These are phyloP conservation scores for Phytopythium kandeliae DNA, from an alignment of 352 stramenopile genomes.

Conservation along the genomic window DNA sequence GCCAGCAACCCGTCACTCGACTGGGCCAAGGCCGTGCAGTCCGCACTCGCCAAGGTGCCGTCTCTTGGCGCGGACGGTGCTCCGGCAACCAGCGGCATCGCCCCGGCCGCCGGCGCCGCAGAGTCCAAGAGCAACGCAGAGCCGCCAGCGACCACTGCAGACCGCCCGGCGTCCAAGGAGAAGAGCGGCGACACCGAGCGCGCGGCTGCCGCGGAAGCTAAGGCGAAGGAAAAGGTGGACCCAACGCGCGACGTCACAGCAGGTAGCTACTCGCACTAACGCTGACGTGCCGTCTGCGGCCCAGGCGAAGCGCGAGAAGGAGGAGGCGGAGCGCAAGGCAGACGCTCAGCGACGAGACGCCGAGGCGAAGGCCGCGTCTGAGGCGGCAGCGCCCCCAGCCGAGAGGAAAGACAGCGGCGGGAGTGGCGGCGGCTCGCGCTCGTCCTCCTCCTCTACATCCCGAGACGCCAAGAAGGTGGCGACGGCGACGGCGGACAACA, in stretches of 20 bases:
- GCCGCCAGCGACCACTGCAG: conserved; percentile 10
- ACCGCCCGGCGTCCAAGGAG: conserved; percentile 42
- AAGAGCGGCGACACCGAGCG: conserved; percentile 17
- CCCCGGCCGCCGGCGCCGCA: conserved; percentile 3
- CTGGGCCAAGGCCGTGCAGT: conserved; percentile 59
- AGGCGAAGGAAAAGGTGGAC: conserved; percentile 44
- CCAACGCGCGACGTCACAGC: too few relatives aligned
- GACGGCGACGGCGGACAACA: conserved; percentile 32
- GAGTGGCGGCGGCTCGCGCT: conserved; percentile 13
- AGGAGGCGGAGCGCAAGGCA: conserved; percentile 10
- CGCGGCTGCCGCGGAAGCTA: conserved; percentile 36
- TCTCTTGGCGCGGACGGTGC: conserved; percentile 49
- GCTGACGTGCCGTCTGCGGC: not conserved
- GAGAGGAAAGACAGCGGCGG: conserved; percentile 33
- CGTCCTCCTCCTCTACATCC: conserved; percentile 18
- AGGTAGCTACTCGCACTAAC: too few relatives aligned
- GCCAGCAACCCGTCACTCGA: conserved; percentile 58
- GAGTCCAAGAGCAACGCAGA: conserved; percentile 21
- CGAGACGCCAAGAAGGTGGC: conserved; percentile 20
- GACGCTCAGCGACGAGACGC: conserved; percentile 22
- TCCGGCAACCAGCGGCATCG: conserved; percentile 5
- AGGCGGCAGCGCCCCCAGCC: conserved; percentile 5
- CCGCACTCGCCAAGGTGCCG: conserved; percentile 57
- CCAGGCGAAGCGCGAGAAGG: conserved; percentile 3
- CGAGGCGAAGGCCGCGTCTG: conserved; percentile 19